Base-by-base conservation (phyloP, 495 filamentous ascomycete genomes). In the Aspergillus ostianus region DNA sequence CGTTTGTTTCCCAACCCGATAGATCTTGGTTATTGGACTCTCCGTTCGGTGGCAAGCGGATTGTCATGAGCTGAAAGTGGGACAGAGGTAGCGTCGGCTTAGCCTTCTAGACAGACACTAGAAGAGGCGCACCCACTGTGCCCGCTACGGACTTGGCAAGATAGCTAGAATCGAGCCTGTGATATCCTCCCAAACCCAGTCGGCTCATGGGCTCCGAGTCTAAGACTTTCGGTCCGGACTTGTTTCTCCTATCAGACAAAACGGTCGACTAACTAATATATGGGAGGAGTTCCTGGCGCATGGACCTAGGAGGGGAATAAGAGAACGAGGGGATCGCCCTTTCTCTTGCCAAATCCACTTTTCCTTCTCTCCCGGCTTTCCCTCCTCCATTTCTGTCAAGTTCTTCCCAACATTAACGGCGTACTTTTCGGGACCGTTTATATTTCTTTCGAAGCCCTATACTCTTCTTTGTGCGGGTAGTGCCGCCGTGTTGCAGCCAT, bases 401-500 rank as follows among this genome's bases (percentile, higher is more conserved):
- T 7, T 17, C 15, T 9, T 21, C 10, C 47, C 23, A 26, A 2
- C 10, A 8, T 17, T 4, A 26, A 26, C 36, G 30, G 6, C 3
- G 6, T 32, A 32, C 10, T 32, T 32, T 1, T 8, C 15, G 36
- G 36, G 36, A 2, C 13, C 13, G 10, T 10, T 12, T 13, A 2
- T 1, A n/a, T 23, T 17, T 30, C 3, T 18, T 32, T 52, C 13
- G 27, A 30, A 23, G n/a, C 50, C 12, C 15, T 52, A 15, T 52
- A 27, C 19, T 18, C 53, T 15, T 45, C 41, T 17, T 15, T 55
- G 18, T 21, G 7, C 41, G 17, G 8, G 53, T 30, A 41, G 53
- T 26, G 30, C 30, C 41, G 15, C 53, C 17, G 21, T 41, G 36
- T 26, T 19, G 9, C 41, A 53, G 52, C 52, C 20, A 63, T 63